Evolutionary conservation across 2,329 filamentous ascomycete species (phyloP).

Genomic region (Didymella arachidicola): DNA sequence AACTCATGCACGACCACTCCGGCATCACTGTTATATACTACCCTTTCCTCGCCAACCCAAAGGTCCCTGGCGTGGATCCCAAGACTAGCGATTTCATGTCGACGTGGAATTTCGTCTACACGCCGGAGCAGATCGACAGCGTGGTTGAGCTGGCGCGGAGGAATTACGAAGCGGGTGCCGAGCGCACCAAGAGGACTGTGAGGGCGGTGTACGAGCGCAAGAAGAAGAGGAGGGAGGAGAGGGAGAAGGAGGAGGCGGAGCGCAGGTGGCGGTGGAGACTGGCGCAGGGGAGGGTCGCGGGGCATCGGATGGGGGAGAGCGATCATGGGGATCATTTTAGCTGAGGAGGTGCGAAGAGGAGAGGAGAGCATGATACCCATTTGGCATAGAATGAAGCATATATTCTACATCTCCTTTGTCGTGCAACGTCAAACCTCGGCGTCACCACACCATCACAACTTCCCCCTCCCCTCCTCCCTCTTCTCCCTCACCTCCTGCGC

Average conservation of each 20-base stretch:
- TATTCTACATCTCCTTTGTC: too few relatives aligned
- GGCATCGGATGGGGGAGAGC: constrained; percentile 64
- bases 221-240: constrained; percentile 70
- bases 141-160: constrained; percentile 82
- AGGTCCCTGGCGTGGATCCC: constrained; percentile 82
- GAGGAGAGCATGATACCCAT: constrained; percentile 17
- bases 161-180: constrained; percentile 84
- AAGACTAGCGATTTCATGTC: constrained; percentile 83
- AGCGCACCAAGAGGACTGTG: constrained; percentile 79
- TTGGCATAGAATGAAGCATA: constrained; percentile 19
- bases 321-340: constrained; percentile 70
- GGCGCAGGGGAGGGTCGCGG: constrained; percentile 59
- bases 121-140: constrained; percentile 84
- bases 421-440: too few relatives aligned
- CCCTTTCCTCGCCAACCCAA: constrained; percentile 83
- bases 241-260: constrained; percentile 54
- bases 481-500: constrained; percentile 59
- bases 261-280: constrained; percentile 49
- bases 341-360: constrained; percentile 42
- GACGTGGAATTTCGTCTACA: constrained; percentile 99
- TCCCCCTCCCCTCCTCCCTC: constrained; percentile 44
- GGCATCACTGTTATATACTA: constrained; percentile 92
- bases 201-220: constrained; percentile 93
- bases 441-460: neutral
- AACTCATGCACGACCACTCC: constrained; percentile 77